Percentiles rank a stretch among this genome's conserved stretches.
Evolutionary conservation across 2,329 filamentous ascomycete species (phyloP).

Genomic region (Aureobasidium sp.): DNA sequence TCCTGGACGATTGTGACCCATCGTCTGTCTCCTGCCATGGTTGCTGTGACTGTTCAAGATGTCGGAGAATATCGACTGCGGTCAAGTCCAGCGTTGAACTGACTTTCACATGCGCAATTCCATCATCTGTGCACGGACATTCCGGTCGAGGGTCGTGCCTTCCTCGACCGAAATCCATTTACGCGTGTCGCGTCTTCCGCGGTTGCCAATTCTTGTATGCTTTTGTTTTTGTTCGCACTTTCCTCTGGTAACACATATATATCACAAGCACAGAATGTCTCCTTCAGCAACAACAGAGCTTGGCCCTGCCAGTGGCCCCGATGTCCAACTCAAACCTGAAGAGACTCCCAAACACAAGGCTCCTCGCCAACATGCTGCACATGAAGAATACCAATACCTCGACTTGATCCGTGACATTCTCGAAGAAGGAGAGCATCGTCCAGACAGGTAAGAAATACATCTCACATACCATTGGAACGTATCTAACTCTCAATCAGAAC

Average conservation of each 20-base stretch:
- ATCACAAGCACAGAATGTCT: conserved; percentile 22
- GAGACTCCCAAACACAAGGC: conserved; percentile 19
- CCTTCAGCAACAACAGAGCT: conserved; percentile 26
- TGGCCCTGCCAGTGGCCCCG: conserved; percentile 24
- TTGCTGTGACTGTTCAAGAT: not conserved
- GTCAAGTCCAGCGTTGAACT: not conserved
- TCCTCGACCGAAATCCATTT: not conserved
- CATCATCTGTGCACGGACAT: conserved; percentile 4
- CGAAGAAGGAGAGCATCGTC: conserved; percentile 73
- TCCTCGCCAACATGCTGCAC: conserved; percentile 30
- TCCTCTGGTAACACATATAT: not conserved
- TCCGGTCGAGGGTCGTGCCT: not conserved
- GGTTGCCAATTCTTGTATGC: not conserved
- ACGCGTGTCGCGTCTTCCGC: conserved; percentile 10
- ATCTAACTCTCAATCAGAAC: conserved; percentile 50
- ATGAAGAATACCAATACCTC: conserved; percentile 94
- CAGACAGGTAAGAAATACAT: conserved; percentile 59
- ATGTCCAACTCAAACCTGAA: conserved; percentile 20
- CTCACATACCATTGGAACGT: not conserved
- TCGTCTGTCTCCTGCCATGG: conserved; percentile 13
- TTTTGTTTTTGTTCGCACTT: not conserved
- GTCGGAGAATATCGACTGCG: not conserved
- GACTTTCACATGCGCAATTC: conserved; percentile 11
- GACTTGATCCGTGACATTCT: conserved; percentile 82
- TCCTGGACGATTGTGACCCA: conserved; percentile 9